phyloP scores from a whole-genome alignment of 140 eudicot genomes.

The Cichorium intybus region DNA sequence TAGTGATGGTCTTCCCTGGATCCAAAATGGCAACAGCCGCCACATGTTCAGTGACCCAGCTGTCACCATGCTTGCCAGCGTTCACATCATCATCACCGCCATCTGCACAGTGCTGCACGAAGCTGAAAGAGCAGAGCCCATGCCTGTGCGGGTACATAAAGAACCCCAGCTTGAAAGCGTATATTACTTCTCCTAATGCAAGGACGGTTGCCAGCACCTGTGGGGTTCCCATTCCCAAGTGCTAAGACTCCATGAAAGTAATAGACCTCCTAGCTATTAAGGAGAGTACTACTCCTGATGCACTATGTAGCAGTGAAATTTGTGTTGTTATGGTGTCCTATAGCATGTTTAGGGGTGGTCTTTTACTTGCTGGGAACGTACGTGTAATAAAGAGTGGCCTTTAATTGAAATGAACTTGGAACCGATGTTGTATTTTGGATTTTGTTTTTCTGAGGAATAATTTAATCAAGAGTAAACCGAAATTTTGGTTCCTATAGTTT shows the following conservation, averaged over 20 bases:
- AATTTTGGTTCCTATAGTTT: no score
- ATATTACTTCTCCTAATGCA: conserved; percentile 35
- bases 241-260: background rate
- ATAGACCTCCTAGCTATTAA: background rate
- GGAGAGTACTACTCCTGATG: background rate
- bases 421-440: no score
- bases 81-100: conserved; percentile 20
- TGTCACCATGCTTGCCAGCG: conserved; percentile 21
- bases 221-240: conserved; percentile 28
- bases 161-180: conserved; percentile 27
- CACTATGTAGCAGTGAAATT: background rate
- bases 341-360: no score
- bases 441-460: no score
- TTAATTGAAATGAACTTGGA: no score
- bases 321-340: no score
- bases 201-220: conserved; percentile 21
- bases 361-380: no score
- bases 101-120: conserved; percentile 22
- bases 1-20: conserved; percentile 7
- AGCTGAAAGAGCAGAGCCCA: conserved; percentile 36
- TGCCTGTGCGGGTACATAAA: conserved; percentile 34
- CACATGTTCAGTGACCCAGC: conserved; percentile 24
- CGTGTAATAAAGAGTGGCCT: no score
- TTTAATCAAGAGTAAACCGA: no score
- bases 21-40: conserved; percentile 19